Percentiles rank a stretch among this genome's conserved stretches.
Conservation (phyloP, 371 early-diverging fungal genomes). For the Dentiscutata heterogama region DNA sequence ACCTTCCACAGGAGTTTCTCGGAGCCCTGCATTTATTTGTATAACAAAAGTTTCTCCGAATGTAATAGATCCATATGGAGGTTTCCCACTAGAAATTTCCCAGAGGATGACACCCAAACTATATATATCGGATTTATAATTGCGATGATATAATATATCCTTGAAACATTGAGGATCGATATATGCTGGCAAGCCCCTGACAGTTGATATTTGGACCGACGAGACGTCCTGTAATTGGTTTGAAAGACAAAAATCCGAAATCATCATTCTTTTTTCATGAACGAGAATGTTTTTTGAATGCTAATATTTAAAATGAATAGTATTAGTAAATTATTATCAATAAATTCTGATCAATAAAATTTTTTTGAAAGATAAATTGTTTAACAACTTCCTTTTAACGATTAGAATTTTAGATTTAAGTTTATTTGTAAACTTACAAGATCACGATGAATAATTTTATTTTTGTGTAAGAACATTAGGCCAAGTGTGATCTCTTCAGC, state of each 20-base stretch:
- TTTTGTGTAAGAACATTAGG: no score
- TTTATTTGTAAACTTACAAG: no score
- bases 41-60: no score
- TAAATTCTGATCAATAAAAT: no score
- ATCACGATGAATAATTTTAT: no score
- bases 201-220: neutral
- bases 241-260: neutral
- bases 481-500: no score
- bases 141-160: neutral
- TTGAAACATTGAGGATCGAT: neutral
- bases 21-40: neutral
- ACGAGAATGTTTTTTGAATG: neutral
- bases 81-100: neutral
- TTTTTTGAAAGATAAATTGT: no score
- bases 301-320: neutral
- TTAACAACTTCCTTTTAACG: no score
- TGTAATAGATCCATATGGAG: neutral
- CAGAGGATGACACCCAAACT: slow-evolving; percentile 13
- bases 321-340: no score
- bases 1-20: neutral
- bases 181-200: neutral
- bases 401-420: no score
- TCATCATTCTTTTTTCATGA: neutral
- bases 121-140: neutral
- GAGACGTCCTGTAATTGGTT: neutral